A percentile compares a stretch with the other conserved stretches of the same genome.
Evolutionary conservation across 768 basidiomycete genomes (phyloP).

Genomic region (Lactarius quietus): DNA sequence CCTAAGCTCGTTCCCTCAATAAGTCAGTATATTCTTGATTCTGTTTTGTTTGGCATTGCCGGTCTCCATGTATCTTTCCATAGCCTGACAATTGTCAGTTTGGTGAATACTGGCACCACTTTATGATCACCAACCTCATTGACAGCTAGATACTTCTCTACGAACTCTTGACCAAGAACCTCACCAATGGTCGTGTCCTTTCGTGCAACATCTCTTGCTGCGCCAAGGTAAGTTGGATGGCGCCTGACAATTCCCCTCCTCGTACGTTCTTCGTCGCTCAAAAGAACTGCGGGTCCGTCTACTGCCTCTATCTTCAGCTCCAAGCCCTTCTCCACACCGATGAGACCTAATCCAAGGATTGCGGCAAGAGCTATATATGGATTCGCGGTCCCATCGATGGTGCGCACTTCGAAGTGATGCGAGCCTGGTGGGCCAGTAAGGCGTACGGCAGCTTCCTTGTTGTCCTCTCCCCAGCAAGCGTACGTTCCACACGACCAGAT

Average conservation of each 20-base stretch:
- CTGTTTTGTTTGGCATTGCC: not conserved
- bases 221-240: slow-evolving; percentile 48
- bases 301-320: slow-evolving; percentile 44
- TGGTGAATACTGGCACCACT: not conserved
- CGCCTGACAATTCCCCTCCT: slow-evolving; percentile 48
- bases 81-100: slow-evolving; percentile 10
- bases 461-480: no score
- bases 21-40: slow-evolving; percentile 8
- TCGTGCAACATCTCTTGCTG: slow-evolving; percentile 43
- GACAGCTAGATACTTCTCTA: slow-evolving; percentile 44
- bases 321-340: no score
- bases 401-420: no score
- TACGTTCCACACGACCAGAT: no score
- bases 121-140: slow-evolving; percentile 42
- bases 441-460: no score
- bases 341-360: no score
- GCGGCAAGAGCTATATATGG: no score
- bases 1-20: slow-evolving; percentile 11
- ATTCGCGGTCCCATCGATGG: no score
- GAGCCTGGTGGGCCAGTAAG: no score
- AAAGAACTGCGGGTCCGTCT: slow-evolving; percentile 36
- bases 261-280: slow-evolving; percentile 44
- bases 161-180: slow-evolving; percentile 45
- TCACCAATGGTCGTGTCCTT: slow-evolving; percentile 38
- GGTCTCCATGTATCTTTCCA: slow-evolving; percentile 19